These are phyloP conservation scores for Pinus tabuliformis DNA, from an alignment of 75 land plant species.

Conservation along the genomic window DNA sequence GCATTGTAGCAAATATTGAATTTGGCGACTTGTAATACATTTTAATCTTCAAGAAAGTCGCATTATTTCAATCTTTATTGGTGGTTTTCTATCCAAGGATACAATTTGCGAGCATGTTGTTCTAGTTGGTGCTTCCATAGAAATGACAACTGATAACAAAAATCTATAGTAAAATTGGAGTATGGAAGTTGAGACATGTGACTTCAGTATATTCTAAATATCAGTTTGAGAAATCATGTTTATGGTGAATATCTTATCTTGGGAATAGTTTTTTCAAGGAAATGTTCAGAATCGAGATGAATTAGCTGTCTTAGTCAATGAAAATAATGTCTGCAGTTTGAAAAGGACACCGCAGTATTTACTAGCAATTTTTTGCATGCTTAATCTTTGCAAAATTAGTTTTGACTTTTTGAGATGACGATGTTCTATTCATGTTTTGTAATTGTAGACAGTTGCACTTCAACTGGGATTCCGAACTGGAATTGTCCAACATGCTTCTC, in stretches of 20 bases:
- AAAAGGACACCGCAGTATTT: background rate
- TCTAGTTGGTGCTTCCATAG: background rate
- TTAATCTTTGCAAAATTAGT: background rate
- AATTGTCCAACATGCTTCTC: conserved; percentile 43
- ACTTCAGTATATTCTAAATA: no score
- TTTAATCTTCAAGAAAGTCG: background rate
- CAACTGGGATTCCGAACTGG: conserved; percentile 51
- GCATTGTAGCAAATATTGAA: background rate
- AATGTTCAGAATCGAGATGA: no score
- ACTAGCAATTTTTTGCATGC: background rate
- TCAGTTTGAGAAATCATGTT: no score
- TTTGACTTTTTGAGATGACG: background rate
- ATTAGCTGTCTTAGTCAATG: no score
- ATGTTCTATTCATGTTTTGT: conserved; percentile 1
- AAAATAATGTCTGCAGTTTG: background rate
- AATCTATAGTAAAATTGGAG: background rate
- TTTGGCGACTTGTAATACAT: background rate
- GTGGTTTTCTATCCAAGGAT: background rate
- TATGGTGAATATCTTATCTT: no score
- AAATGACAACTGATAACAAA: background rate
- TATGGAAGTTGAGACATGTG: background rate
- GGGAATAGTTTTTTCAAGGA: no score
- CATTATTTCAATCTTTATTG: background rate
- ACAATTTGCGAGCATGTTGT: background rate
- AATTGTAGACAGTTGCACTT: conserved; percentile 55